Conservation (phyloP, 108 stramenopile species). For the Nannochloropsis salina region DNA sequence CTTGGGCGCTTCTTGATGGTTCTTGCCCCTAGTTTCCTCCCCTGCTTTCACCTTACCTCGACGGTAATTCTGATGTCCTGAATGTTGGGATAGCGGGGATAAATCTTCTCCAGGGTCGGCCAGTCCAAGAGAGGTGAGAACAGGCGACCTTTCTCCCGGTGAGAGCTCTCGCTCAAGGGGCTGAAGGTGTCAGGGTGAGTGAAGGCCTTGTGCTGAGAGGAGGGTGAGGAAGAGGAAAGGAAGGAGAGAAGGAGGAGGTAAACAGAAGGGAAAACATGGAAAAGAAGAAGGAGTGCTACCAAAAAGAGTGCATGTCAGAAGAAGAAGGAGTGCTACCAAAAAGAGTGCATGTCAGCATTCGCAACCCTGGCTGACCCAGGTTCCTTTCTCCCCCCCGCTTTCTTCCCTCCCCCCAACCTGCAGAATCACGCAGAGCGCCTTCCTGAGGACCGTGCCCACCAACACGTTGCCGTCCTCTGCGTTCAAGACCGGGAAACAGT, state of each 20-base stretch:
- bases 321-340: background rate
- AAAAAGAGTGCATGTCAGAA: background rate
- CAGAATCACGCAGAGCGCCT: constrained; percentile 67
- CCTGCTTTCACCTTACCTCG: constrained; percentile 55
- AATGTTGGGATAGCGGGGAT: constrained; percentile 84
- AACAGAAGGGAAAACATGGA: no score
- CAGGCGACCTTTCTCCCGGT: constrained; percentile 62
- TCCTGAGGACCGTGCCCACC: constrained; percentile 76
- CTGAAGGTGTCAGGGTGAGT: background rate
- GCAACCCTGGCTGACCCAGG: background rate
- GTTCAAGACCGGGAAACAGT: constrained; percentile 91
- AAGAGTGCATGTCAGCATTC: background rate
- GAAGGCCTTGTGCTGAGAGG: constrained; percentile 15
- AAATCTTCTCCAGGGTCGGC: constrained; percentile 87
- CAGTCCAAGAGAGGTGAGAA: constrained; percentile 80
- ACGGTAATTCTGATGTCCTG: constrained; percentile 69
- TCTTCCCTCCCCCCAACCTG: background rate
- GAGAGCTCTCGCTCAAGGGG: constrained; percentile 53
- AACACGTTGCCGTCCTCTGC: constrained; percentile 68
- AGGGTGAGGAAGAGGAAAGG: background rate
- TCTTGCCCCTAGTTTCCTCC: background rate
- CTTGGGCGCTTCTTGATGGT: background rate
- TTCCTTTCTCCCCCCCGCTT: background rate
- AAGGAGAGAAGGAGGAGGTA: background rate
- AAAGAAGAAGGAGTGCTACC: background rate